Base-by-base conservation (phyloP, 345 rosid genomes). In the Bruguiera gymnorhiza region DNA sequence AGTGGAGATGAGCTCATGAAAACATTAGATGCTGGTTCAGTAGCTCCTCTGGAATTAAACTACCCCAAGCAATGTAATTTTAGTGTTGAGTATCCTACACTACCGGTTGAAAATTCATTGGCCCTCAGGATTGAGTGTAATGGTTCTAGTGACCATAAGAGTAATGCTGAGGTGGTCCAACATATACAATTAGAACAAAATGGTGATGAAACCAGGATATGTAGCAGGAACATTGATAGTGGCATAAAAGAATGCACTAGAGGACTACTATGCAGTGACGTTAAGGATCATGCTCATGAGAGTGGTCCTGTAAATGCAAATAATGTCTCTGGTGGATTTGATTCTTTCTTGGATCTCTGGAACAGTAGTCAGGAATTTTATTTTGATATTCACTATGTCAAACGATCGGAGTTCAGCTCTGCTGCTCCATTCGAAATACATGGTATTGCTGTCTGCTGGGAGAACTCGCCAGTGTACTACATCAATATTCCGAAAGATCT, bases 381-480 rank as follows among this genome's bases (percentile, higher is more conserved):
- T 82, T 94, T 94, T 84, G 98, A 94, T 43, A 64, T 94, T 66
- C 97, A 94, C 82, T 94, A 88, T 63, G 85, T 67, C 69, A 89
- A 84, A 77, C 68, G 77, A 70, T 77, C 86, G 66, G 84, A 78
- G 78, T 58, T 78, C 62, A 86, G 84, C 62, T 74, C 85, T 48
- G 61, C 65, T 75, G 79, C 66, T 64, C 80, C 79, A 15, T 94
- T 85, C 74, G 98, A 94, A 81, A 76, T 91, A 75, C 89, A 87
- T 75, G 98, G 98, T 70, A 83, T 94, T 61, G 96, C 98, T 15
- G 77, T 94, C 71, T 94, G 98, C 80, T 94, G 96, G 97, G 86
- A 83, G 67, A 79, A 78, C 74, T 91, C 98, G 56, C 90, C 88
- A 39, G 92, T 94, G 32, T 91, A 91, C 82, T 91, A 89, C 74